Conservation (phyloP, 2,329 filamentous ascomycete species). For the Talaromyces amestolkiae region DNA sequence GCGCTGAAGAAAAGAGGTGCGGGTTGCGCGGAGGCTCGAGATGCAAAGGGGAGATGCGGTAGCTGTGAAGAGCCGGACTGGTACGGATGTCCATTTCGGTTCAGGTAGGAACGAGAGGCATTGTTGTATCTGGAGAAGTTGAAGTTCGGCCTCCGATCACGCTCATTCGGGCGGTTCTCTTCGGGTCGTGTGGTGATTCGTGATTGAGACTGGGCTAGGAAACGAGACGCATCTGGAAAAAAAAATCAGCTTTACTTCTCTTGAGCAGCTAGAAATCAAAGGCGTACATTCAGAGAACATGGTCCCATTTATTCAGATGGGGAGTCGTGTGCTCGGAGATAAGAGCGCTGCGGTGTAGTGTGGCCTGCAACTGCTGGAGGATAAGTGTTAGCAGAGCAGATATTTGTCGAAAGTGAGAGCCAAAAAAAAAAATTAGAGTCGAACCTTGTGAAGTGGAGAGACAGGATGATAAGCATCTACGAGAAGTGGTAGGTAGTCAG, state of each 20-base stretch:
- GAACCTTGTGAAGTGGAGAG: background rate
- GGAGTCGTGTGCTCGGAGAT: conserved; percentile 9
- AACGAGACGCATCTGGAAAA: conserved; percentile 81
- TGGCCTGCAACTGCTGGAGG: conserved; percentile 6
- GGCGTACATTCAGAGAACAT: conserved; percentile 90
- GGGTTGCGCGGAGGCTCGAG: conserved; percentile 70
- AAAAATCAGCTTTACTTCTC: background rate
- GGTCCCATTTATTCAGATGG: conserved; percentile 26
- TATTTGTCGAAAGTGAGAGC: background rate
- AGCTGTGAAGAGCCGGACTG: conserved; percentile 69
- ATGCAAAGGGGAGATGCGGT: conserved; percentile 74
- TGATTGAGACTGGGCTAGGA: conserved; percentile 94
- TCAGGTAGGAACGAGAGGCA: conserved; percentile 50
- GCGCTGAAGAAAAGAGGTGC: conserved; percentile 94
- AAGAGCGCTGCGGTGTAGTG: conserved; percentile 2
- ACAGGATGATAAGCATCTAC: conserved; percentile 1
- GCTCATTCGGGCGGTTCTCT: conserved; percentile 37
- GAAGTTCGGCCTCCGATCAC: conserved; percentile 43
- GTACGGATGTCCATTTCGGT: conserved; percentile 72
- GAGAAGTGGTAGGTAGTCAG: background rate
- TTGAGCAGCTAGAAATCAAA: background rate
- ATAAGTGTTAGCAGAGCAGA: background rate
- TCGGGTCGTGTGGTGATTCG: conserved; percentile 73
- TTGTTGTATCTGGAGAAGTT: conserved; percentile 43
- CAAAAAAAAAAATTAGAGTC: too few relatives aligned